These are phyloP conservation scores for Fusarium abutilonis DNA, from an alignment of 2,329 filamentous ascomycete genomes.

Conservation along the genomic window DNA sequence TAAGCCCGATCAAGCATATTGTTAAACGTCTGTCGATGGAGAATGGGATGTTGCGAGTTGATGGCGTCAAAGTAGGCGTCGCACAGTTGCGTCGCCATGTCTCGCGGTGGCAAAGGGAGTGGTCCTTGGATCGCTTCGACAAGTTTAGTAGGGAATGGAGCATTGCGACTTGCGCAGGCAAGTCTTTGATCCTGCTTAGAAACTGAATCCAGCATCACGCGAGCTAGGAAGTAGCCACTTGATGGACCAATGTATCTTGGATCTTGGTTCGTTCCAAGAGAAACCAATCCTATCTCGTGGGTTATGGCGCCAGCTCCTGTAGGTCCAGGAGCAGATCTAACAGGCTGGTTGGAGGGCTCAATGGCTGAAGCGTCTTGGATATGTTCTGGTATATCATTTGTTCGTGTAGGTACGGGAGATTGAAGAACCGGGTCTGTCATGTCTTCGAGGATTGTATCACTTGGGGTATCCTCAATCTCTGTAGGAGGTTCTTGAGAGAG, in stretches of 20 bases:
- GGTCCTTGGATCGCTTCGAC: conserved; percentile 49
- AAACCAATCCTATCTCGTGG: conserved; percentile 64
- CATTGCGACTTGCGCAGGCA: conserved; percentile 8
- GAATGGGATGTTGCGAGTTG: conserved; percentile 60
- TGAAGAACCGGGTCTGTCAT: conserved; percentile 1
- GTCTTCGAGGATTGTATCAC: conserved; percentile 16
- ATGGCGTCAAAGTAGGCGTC: conserved; percentile 60
- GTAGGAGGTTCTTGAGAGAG: conserved; percentile 43
- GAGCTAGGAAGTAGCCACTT: conserved; percentile 64
- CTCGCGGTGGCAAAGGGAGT: conserved; percentile 45
- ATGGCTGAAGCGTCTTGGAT: not conserved
- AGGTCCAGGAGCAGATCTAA: conserved; percentile 22
- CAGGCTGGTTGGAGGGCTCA: conserved; percentile 18
- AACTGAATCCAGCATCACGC: conserved; percentile 56
- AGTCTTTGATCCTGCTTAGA: conserved; percentile 40
- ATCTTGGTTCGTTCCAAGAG: conserved; percentile 58
- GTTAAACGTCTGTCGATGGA: conserved; percentile 57
- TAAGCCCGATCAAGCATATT: conserved; percentile 54
- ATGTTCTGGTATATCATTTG: not conserved
- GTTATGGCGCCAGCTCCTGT: conserved; percentile 47
- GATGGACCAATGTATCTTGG: conserved; percentile 65
- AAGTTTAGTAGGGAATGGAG: conserved; percentile 43
- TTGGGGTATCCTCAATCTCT: conserved; percentile 25
- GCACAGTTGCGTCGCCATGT: conserved; percentile 54
- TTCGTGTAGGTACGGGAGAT: not conserved